These are phyloP conservation scores for Penicillium cinerascens DNA, from an alignment of 495 filamentous ascomycete species.

Conservation along the genomic window DNA sequence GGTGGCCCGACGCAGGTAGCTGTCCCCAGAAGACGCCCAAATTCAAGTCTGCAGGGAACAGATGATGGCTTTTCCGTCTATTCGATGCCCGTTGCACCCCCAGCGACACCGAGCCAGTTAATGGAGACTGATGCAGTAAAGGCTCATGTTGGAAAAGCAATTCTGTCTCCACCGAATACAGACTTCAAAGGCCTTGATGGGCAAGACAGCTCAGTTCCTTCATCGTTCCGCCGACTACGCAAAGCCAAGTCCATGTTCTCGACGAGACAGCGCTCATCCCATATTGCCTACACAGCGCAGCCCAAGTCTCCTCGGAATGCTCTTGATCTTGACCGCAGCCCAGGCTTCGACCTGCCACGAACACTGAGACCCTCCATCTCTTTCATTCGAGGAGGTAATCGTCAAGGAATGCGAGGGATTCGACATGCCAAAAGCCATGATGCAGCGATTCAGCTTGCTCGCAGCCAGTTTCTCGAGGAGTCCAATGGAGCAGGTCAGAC, in stretches of 20 bases:
- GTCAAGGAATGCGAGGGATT: constrained; percentile 14
- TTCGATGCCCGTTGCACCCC: neutral
- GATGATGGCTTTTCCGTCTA: constrained; percentile 4
- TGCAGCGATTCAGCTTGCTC: constrained; percentile 46
- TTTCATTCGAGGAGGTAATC: constrained; percentile 49
- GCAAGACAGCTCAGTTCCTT: constrained; percentile 61
- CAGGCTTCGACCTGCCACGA: constrained; percentile 22
- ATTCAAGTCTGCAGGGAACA: constrained; percentile 11
- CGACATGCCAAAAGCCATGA: constrained; percentile 41
- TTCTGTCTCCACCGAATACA: constrained; percentile 28
- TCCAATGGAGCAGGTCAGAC: constrained; percentile 29
- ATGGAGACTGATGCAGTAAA: neutral
- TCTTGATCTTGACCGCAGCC: constrained; percentile 17
- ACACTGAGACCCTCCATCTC: constrained; percentile 57
- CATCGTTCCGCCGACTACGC: constrained; percentile 70
- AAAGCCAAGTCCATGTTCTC: constrained; percentile 72
- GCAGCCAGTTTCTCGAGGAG: constrained; percentile 44
- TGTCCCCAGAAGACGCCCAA: constrained; percentile 28
- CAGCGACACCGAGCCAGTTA: constrained; percentile 5
- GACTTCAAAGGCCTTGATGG: constrained; percentile 51
- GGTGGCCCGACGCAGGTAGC: constrained; percentile 39
- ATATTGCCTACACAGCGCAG: constrained; percentile 19
- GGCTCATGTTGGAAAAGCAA: constrained; percentile 15
- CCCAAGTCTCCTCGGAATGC: constrained; percentile 9
- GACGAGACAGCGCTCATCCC: constrained; percentile 43